Evolutionary conservation across 2,329 filamentous ascomycete genomes (phyloP).

Genomic region (Lachnellula occidentalis): DNA sequence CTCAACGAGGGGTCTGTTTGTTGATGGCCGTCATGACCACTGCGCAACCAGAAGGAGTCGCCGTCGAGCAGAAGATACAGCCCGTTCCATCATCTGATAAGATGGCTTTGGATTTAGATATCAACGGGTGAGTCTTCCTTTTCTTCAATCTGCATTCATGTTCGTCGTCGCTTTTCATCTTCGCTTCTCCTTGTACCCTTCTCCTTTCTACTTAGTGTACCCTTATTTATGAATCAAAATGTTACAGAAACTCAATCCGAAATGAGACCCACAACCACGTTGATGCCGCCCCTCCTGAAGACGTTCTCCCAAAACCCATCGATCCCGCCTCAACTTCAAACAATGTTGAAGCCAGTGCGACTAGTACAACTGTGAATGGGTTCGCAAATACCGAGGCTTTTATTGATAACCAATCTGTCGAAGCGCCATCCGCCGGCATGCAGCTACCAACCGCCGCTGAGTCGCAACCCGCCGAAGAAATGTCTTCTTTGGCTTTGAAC

Average conservation of each 20-base stretch:
- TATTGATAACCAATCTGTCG: constrained; percentile 26
- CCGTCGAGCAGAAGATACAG: constrained; percentile 46
- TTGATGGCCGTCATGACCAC: constrained; percentile 51
- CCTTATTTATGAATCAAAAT: constrained; percentile 31
- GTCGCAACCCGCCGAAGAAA: constrained; percentile 14
- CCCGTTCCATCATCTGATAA: constrained; percentile 41
- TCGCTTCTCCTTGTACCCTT: constrained; percentile 20
- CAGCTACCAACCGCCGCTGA: constrained; percentile 1
- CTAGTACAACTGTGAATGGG: constrained; percentile 19
- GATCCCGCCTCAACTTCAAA: constrained; percentile 9
- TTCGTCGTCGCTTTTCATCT: background rate
- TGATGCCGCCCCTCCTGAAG: constrained; percentile 18
- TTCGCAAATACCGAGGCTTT: constrained; percentile 23
- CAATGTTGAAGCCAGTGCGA: constrained; percentile 4
- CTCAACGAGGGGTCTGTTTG: constrained; percentile 26
- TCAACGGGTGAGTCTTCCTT: constrained; percentile 54
- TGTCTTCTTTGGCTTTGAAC: constrained; percentile 10
- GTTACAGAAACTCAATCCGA: constrained; percentile 27
- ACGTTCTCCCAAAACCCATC: constrained; percentile 13
- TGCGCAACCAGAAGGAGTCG: constrained; percentile 32
- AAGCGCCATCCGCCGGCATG: constrained; percentile 4
- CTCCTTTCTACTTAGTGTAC: constrained; percentile 25
- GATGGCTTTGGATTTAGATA: constrained; percentile 47
- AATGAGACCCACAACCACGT: constrained; percentile 21
- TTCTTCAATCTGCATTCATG: constrained; percentile 19